These are phyloP conservation scores for Coemansia sp. DNA, from an alignment of 192 early-diverging fungal species.

Conservation along the genomic window DNA sequence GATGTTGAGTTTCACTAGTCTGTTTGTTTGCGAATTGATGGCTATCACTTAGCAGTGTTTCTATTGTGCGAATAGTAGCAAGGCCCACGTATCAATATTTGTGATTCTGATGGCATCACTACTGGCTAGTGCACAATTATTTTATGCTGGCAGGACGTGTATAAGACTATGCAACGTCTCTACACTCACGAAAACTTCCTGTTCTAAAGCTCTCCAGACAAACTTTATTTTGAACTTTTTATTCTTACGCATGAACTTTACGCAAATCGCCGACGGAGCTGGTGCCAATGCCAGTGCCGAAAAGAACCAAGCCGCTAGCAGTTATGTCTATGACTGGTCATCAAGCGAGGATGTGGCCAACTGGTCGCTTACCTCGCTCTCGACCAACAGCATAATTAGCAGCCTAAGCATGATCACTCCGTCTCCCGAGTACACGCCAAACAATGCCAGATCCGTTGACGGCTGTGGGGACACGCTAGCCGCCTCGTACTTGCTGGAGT, in stretches of 20 bases:
- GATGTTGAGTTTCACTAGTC: not conserved
- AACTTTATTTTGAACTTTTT: not conserved
- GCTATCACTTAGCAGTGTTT: not conserved
- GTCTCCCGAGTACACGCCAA: conserved; percentile 13
- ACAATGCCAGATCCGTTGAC: not conserved
- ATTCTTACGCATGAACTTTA: not conserved
- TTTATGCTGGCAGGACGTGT: not conserved
- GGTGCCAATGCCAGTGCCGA: not conserved
- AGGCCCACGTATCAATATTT: not conserved
- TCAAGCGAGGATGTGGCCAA: conserved; percentile 21
- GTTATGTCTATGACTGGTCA: conserved; percentile 24
- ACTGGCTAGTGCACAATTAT: not conserved
- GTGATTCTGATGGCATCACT: conserved; percentile 10
- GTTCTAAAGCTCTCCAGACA: not conserved
- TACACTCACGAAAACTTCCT: not conserved
- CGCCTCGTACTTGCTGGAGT: conserved; percentile 1
- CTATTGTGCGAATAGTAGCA: not conserved
- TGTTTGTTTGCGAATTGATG: not conserved
- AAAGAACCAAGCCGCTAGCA: not conserved
- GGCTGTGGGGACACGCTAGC: conserved; percentile 20
- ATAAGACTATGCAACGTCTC: not conserved
- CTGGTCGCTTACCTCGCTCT: conserved; percentile 27
- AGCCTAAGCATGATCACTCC: conserved; percentile 23
- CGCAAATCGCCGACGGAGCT: not conserved
- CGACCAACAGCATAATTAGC: conserved; percentile 13